Conservation (phyloP, 805 yeast species). For the Wickerhamomyces rabaulensis region DNA sequence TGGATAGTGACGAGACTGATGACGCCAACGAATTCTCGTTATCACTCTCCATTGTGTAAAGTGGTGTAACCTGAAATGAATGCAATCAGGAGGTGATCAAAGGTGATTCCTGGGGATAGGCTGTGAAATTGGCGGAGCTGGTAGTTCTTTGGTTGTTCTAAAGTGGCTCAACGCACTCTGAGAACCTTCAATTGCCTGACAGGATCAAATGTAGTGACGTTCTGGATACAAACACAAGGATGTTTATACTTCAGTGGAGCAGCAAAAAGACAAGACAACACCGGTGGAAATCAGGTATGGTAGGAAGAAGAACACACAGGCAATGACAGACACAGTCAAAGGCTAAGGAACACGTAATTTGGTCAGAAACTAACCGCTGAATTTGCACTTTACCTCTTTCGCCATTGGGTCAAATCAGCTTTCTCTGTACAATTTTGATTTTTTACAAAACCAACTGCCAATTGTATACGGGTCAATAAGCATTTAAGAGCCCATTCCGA, state of each 20-base stretch:
- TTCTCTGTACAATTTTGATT: too few relatives aligned
- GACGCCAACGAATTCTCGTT: slow-evolving; percentile 17
- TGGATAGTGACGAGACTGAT: slow-evolving; percentile 15
- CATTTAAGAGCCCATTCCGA: neutral
- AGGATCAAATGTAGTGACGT: neutral
- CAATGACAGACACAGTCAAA: neutral
- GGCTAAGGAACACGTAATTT: neutral
- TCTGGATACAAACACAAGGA: neutral
- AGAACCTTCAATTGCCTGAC: neutral
- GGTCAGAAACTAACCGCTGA: neutral
- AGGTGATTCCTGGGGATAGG: neutral
- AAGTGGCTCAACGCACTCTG: neutral
- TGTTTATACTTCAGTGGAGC: neutral
- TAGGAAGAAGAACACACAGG: neutral
- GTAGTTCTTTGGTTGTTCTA: neutral
- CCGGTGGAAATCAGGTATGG: neutral
- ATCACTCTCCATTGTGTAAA: slow-evolving; percentile 18
- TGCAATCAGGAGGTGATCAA: neutral
- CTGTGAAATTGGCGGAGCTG: neutral
- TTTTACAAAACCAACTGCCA: neutral
- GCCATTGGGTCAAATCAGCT: neutral
- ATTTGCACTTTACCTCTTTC: neutral
- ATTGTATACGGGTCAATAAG: neutral
- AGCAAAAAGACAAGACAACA: neutral
- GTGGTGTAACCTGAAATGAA: too few relatives aligned